Conservation (phyloP, 2,329 filamentous ascomycete species). For the Colletotrichum lupini region DNA sequence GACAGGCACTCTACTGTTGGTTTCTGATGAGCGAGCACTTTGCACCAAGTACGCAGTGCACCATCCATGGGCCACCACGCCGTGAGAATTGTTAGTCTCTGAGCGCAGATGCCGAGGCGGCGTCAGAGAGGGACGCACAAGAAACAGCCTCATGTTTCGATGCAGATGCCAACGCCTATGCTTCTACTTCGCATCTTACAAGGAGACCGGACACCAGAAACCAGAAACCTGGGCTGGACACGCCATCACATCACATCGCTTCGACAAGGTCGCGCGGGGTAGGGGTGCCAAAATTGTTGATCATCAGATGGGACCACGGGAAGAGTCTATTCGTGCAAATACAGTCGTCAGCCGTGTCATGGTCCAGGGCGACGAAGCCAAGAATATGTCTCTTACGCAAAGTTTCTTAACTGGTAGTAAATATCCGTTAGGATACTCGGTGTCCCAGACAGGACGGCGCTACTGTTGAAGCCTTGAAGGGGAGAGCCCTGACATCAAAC, state of each 20-base stretch:
- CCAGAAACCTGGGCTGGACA: background rate
- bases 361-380: background rate
- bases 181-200: background rate
- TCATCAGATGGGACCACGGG: constrained; percentile 1
- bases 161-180: constrained; percentile 30
- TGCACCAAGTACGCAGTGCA: background rate
- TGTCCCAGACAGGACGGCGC: background rate
- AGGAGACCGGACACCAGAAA: background rate
- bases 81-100: constrained; percentile 19
- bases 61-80: background rate
- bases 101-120: constrained; percentile 29
- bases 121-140: constrained; percentile 33
- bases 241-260: constrained; percentile 3
- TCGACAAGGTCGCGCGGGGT: background rate
- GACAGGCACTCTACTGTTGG: background rate
- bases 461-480: constrained; percentile 9
- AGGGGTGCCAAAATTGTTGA: background rate
- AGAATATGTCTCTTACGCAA: background rate
- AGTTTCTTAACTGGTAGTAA: background rate
- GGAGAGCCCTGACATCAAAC: constrained; percentile 42
- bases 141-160: constrained; percentile 50
- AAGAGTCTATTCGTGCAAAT: background rate
- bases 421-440: background rate
- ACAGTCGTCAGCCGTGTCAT: background rate
- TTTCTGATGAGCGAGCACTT: background rate